Evolutionary conservation across 306 rosid genomes (phyloP), one percentile per base, ranked within the genome.

Genomic region (Gleditsia sinensis): DNA sequence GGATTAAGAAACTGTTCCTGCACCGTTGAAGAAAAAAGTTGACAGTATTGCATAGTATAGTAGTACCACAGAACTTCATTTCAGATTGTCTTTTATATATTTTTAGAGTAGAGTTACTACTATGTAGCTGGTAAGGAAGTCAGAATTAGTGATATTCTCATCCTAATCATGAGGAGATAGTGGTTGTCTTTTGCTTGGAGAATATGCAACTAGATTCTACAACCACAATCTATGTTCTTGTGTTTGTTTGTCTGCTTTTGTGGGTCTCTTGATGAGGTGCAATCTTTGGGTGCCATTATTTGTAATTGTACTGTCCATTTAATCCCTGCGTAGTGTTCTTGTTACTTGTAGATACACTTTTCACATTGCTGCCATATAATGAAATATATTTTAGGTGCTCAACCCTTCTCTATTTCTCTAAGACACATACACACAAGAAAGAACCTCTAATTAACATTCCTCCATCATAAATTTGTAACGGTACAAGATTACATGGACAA

Each of bases 1-100:
- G 7, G 82, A 78, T 36, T 69, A 74, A 75, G 78, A 14, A 40
- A 14, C 58, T 25, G 78, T 60, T 69, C 75, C 67, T 49, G 68
- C 74, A 28, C 33, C 83, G 30, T 21, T 54, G 2, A 53, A 58
- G 80, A 69, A 59, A 58, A 57, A 36, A 49, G 76, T 42, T 69
- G 76, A 54, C 46, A 25, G 14, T 10, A 56, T 56, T 19, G 78
- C 80, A 39, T 40, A 40, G 34, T 34, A 24, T 5, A 33, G 56
- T 34, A 64, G 58, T 3, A 28, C 25, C 67, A 0, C 43, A 36
- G 24, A 48, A 71, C 65, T 30, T 57, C 63, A 28, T 14, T 27
- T 57, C 32, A 37, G 20, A 10, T 40, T 51, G 58, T 21, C 30
- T 51, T 21, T 51, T 30, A 51, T 50, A 19, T 12, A 20, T 50